phyloP scores from a whole-genome alignment of 179 eudicot species.

The Spinacia oleracea region DNA sequence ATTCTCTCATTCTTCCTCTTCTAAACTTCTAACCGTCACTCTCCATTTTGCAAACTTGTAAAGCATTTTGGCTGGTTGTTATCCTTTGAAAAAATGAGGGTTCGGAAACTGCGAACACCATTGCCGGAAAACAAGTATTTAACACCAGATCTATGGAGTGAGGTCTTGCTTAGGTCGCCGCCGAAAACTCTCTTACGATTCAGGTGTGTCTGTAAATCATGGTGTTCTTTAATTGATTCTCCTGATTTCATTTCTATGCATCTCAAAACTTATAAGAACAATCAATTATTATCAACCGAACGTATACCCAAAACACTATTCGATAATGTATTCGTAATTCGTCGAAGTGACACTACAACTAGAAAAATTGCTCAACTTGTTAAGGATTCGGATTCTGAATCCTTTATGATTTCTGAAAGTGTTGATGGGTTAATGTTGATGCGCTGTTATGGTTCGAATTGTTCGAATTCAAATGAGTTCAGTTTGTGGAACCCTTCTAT shows the following conservation, averaged over 20 bases:
- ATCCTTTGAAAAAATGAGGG: no score
- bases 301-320: no score
- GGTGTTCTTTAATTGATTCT: slow-evolving; percentile 16
- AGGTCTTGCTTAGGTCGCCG: not conserved
- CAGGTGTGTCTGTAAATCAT: slow-evolving; percentile 17
- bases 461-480: no score
- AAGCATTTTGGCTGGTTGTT: no score
- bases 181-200: not conserved
- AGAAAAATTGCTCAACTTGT: not conserved
- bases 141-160: no score
- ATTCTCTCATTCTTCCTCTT: no score
- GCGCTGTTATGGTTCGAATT: no score
- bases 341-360: not conserved
- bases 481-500: slow-evolving; percentile 16
- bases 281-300: not conserved
- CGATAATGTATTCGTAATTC: not conserved
- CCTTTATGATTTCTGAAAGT: not conserved
- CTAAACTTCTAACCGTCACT: no score
- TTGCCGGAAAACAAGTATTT: no score
- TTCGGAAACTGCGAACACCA: no score
- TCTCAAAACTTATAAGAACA: not conserved
- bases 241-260: not conserved
- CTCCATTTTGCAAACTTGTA: no score
- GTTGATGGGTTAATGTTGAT: slow-evolving; percentile 3
- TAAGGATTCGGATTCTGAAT: not conserved